Conservation (phyloP, 2,329 filamentous ascomycete genomes). For the Calycina herbarum region DNA sequence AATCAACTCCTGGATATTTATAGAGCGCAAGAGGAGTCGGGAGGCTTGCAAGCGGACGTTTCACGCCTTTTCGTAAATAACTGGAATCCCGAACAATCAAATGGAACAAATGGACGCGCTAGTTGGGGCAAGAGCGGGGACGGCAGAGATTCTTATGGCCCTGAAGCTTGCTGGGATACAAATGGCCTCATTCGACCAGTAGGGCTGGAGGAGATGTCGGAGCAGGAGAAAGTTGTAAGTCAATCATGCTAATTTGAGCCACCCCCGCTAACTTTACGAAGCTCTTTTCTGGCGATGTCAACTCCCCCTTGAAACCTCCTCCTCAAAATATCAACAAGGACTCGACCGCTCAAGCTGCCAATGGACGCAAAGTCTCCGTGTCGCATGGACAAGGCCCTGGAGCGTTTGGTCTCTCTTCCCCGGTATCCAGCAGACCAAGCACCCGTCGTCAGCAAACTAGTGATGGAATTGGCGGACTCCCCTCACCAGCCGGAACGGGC, state of each 20-base stretch:
- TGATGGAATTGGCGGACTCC: conserved; percentile 63
- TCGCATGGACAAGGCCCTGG: conserved; percentile 62
- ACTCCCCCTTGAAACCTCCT: conserved; percentile 87
- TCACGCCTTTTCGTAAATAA: conserved; percentile 69
- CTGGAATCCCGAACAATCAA: conserved; percentile 76
- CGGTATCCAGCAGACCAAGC: conserved; percentile 69
- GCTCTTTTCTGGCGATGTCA: conserved; percentile 84
- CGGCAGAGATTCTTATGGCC: conserved; percentile 73
- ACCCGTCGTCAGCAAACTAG: conserved; percentile 80
- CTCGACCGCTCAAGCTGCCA: conserved; percentile 54
- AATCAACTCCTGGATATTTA: conserved; percentile 73
- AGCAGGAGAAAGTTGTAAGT: conserved; percentile 59
- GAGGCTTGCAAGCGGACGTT: conserved; percentile 57
- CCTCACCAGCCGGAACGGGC: conserved; percentile 60
- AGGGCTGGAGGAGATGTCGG: conserved; percentile 67
- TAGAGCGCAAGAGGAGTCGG: conserved; percentile 52
- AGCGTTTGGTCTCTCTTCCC: conserved; percentile 71
- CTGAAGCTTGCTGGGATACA: conserved; percentile 90
- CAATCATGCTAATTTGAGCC: conserved; percentile 32
- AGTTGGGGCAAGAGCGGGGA: conserved; percentile 80
- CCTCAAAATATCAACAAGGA: conserved; percentile 63
- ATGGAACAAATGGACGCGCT: conserved; percentile 57
- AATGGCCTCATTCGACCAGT: conserved; percentile 70
- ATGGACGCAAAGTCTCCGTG: conserved; percentile 79
- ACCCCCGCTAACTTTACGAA: conserved; percentile 43